Percentiles rank a stretch among this genome's conserved stretches.
These are phyloP conservation scores for Galerina marginata DNA, from an alignment of 768 basidiomycete species.

Conservation along the genomic window DNA sequence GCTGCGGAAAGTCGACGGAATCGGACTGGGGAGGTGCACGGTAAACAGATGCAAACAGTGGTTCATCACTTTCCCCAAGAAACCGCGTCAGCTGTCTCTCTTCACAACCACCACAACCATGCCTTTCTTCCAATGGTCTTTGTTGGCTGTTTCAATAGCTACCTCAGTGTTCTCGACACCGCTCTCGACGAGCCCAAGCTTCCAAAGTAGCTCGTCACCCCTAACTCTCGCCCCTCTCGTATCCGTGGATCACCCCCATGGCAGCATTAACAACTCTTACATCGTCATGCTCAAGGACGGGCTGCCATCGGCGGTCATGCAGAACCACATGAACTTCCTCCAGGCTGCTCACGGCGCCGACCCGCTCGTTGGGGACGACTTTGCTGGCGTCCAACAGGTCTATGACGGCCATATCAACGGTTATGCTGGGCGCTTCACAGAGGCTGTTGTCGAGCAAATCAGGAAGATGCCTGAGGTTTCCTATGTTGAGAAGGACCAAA, in stretches of 20 bases:
- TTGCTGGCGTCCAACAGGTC: conserved; percentile 71
- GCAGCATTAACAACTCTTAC: conserved; percentile 88
- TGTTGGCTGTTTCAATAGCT: conserved; percentile 46
- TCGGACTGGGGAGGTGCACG: conserved; percentile 4
- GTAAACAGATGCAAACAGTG: conserved; percentile 40
- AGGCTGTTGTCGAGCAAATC: conserved; percentile 73
- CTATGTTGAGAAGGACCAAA: conserved; percentile 92
- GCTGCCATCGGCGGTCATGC: conserved; percentile 56
- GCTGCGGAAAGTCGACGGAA: conserved; percentile 17
- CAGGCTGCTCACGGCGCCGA: conserved; percentile 62
- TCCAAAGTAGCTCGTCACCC: conserved; percentile 42
- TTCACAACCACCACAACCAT: conserved; percentile 51
- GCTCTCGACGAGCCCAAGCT: conserved; percentile 51
- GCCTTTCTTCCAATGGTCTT: conserved; percentile 47
- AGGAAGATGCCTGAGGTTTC: conserved; percentile 87
- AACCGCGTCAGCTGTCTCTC: conserved; percentile 22
- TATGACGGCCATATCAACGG: conserved; percentile 77
- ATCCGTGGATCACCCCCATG: conserved; percentile 66
- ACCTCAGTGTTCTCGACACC: conserved; percentile 47
- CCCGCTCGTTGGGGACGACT: conserved; percentile 51
- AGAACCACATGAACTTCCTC: conserved; percentile 83
- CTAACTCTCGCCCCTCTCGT: conserved; percentile 66
- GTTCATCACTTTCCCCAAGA: conserved; percentile 16
- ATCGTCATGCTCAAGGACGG: conserved; percentile 88
- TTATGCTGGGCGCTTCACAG: conserved; percentile 82